A percentile compares a stretch with the other conserved stretches of the same genome.
These are phyloP conservation scores for Tetrapyrgos nigripes DNA, from an alignment of 1,284 basidiomycete genomes.

Conservation along the genomic window DNA sequence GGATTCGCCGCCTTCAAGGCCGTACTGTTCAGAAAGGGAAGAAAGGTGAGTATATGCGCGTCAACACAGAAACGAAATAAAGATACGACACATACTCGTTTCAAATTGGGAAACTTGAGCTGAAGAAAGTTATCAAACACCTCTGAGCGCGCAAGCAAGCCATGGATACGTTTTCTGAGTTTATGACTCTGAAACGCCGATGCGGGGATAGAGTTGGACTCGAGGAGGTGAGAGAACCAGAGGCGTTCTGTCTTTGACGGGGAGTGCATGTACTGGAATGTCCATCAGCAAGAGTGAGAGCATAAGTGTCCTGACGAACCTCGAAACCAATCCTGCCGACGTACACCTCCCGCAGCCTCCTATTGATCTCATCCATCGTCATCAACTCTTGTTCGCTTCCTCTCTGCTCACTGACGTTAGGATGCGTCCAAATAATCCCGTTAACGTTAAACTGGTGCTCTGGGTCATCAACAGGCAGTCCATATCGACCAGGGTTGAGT, in stretches of 20 bases:
- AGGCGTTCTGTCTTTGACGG: conserved; percentile 80
- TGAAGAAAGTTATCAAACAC: conserved; percentile 85
- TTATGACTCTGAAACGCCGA: conserved; percentile 38
- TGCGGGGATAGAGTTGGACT: conserved; percentile 58
- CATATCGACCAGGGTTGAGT: conserved; percentile 81
- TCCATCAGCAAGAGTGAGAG: neutral
- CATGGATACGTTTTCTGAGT: conserved; percentile 64
- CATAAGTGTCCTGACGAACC: conserved; percentile 29
- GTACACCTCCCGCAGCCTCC: conserved; percentile 76
- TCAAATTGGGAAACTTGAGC: conserved; percentile 83
- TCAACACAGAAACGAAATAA: no score
- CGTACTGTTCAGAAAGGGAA: conserved; percentile 57
- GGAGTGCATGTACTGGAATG: conserved; percentile 77
- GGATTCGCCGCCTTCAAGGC: conserved; percentile 88
- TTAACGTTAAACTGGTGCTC: conserved; percentile 70
- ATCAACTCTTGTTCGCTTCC: conserved; percentile 61
- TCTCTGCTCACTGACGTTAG: conserved; percentile 46
- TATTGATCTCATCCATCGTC: conserved; percentile 72
- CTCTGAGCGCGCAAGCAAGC: conserved; percentile 77
- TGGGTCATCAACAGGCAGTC: conserved; percentile 55
- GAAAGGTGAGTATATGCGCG: neutral
- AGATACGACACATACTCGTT: conserved; percentile 53
- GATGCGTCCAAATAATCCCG: conserved; percentile 80
- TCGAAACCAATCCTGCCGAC: conserved; percentile 88
- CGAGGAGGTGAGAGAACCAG: conserved; percentile 87